Evolutionary conservation across 192 early-diverging fungal genomes (phyloP).

Genomic region (Podila minutissima): DNA sequence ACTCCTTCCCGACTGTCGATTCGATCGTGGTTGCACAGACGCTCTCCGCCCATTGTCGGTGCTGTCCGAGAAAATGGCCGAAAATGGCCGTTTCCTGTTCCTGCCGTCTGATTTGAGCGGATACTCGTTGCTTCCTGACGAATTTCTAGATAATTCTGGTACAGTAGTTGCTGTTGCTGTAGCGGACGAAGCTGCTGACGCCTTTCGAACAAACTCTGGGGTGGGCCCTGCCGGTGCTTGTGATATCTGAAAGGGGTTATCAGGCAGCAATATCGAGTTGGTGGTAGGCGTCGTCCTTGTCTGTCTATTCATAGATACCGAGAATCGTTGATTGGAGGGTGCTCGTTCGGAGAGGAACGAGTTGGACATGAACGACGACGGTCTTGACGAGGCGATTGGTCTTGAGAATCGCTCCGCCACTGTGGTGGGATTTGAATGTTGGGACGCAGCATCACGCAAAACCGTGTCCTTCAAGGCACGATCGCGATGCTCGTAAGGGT

Average conservation of each 20-base stretch:
- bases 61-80: conserved; percentile 5
- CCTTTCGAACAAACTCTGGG: background rate
- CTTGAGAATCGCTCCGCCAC: background rate
- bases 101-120: background rate
- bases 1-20: background rate
- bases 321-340: background rate
- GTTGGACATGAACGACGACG: background rate
- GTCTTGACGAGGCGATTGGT: background rate
- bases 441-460: no score
- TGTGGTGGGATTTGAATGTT: background rate
- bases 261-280: background rate
- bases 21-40: background rate
- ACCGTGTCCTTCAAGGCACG: background rate
- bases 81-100: conserved; percentile 17
- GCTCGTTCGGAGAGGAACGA: background rate
- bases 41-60: background rate
- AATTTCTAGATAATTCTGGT: background rate
- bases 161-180: background rate
- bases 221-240: background rate
- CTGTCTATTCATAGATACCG: no score
- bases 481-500: background rate
- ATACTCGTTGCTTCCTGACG: background rate
- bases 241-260: background rate
- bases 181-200: background rate
- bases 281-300: background rate